Evolutionary conservation across 176 grass and related monocot species (phyloP), one percentile per base, ranked within the genome.

Genomic region (Oryza nivara): DNA sequence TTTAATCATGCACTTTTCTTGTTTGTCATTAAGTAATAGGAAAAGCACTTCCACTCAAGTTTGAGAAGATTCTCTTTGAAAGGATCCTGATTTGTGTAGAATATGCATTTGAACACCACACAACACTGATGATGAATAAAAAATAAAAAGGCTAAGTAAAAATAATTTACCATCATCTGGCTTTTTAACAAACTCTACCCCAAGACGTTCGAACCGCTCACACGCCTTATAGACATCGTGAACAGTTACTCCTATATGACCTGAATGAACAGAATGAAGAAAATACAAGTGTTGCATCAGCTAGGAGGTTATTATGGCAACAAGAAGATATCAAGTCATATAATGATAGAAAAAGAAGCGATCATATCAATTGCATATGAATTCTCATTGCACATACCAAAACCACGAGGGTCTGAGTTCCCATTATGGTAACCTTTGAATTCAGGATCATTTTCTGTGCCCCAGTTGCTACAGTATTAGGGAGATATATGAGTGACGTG

Each of bases 371-470:
- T 52, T 4, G 13, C 35, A 73, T 41, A 52, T 61, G 22, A 58
- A 64, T 52, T 73, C n/a, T 65, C 10, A 58, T 67, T 60, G 70
- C 40, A 92, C 87, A 60, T 88, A 98, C 96, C 96, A 81, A 98
- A 98, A 60, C 96, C 96, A 90, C 93, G 96, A 23, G 96, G 96
- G 69, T 98, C 96, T 61, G 96, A 98, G 64, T 98, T 98, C 75
- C 96, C 96, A 76, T 95, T 95, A 80, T 98, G 96, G 83, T 98
- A 95, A 68, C 93, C 91, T 88, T 92, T 98, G 85, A 95, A 98
- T 77, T 95, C 96, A 85, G 93, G 85, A 87, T 98, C 93, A 92
- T 20, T 95, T 87, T 98, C 93, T 1, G 96, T 98, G 17, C 96
- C 96, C 96, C 96, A 98, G 70, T 95, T 98, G 82, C 96, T 98